These are phyloP conservation scores for Entophlyctis luteolus DNA, from an alignment of 192 early-diverging fungal species.

Conservation along the genomic window DNA sequence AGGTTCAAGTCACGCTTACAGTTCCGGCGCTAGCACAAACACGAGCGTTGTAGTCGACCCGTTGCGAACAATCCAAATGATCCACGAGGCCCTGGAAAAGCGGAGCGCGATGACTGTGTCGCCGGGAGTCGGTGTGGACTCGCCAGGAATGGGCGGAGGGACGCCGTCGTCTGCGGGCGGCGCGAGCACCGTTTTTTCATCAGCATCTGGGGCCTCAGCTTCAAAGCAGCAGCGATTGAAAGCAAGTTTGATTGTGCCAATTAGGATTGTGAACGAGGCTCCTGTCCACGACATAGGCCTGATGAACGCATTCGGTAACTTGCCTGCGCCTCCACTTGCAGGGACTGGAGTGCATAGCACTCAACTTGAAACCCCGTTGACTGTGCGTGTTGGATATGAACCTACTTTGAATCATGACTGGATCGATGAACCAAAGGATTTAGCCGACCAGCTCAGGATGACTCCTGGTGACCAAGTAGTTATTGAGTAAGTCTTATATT, in stretches of 20 bases:
- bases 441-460: conserved; percentile 16
- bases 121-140: not conserved
- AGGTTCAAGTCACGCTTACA: not conserved
- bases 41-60: conserved; percentile 20
- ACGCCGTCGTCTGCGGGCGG: not conserved
- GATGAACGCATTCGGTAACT: conserved; percentile 10
- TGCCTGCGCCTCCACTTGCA: not conserved
- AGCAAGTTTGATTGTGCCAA: conserved; percentile 16
- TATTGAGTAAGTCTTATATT: conserved; percentile 1
- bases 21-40: conserved; percentile 6
- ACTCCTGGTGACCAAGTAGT: conserved; percentile 13
- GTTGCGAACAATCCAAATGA: conserved; percentile 22
- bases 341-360: not conserved
- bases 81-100: conserved; percentile 20
- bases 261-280: conserved; percentile 10
- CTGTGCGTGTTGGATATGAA: conserved; percentile 18
- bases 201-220: not conserved
- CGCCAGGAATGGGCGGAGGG: not conserved
- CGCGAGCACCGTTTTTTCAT: not conserved
- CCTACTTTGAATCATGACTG: not conserved
- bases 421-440: not conserved
- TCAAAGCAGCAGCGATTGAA: conserved; percentile 5
- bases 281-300: conserved; percentile 8
- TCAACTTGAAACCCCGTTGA: conserved; percentile 1
- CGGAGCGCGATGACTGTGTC: not conserved